Base-by-base conservation (phyloP, 805 yeast genomes). In the Metschnikowia similis region DNA sequence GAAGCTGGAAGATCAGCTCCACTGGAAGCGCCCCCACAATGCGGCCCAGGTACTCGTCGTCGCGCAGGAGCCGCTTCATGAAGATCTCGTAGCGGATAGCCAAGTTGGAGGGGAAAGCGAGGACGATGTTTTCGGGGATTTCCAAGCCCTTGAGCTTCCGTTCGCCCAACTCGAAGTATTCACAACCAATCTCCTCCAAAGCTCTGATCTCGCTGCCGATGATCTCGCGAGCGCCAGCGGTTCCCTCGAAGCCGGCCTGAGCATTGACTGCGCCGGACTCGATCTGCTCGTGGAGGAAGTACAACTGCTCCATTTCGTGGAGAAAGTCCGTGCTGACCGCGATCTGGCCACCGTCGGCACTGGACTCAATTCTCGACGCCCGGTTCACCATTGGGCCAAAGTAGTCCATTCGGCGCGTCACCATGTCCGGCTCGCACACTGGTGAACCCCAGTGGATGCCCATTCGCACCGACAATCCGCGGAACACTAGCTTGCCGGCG, bases 391-490 rank as follows among this genome's bases (percentile, higher is more conserved):
- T 91, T 0, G 99, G 99, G 0, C 99, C 99, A 60, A 94, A 87
- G 67, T 94, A 94, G 70, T 94, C 99, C 99, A 94, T 94, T 72
- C 99, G 83, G 57, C 90, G 82, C 0, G 99, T 94, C 48, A 91
- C 91, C 52, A 92, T 85, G 71, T 94, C 99, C 7, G 86, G 80
- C 66, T 94, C 99, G 61, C 96, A 89, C 38, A 92, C 97, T 0
- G 99, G 98, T 1, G 86, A 77, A 55, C 99, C 99, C 96, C 98
- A 94, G 66, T 94, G 98, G 38, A 89, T 81, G 53, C 99, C 99
- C 98, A 94, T 94, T 63, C 99, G 80, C 8, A 94, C 99, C 0
- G 96, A 87, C 40, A 94, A 71, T 2, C 99, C 99, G 50, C 94
- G 75, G 69, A 85, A 94, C 8, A 94, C 79, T 3, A 82, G 64